Conservation (phyloP, 176 grass and related monocot genomes). For the Lolium rigidum region DNA sequence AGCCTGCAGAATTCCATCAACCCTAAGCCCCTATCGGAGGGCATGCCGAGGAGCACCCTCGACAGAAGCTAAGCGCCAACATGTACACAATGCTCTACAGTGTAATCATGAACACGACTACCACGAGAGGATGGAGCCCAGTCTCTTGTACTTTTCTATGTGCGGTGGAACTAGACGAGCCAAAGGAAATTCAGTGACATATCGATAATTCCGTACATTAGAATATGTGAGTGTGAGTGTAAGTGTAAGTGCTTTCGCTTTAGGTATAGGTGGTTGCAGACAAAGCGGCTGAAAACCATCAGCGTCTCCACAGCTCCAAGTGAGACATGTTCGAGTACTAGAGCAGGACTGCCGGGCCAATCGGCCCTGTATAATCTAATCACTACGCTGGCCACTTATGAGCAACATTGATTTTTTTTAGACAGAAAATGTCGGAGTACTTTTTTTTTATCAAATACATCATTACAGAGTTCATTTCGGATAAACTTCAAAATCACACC, state of each 20-base stretch:
- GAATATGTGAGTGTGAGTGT: neutral
- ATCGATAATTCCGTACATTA: neutral
- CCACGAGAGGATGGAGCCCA: neutral
- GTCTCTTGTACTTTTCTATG: neutral
- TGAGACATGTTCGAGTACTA: constrained; percentile 5
- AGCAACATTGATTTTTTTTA: neutral
- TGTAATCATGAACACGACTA: neutral
- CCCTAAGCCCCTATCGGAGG: too few species aligned
- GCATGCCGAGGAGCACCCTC: too few species aligned
- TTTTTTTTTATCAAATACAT: too few species aligned
- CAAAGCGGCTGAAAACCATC: constrained; percentile 45
- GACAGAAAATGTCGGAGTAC: too few species aligned
- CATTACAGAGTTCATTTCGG: too few species aligned
- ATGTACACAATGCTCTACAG: neutral
- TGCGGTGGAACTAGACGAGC: neutral
- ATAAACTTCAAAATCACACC: too few species aligned
- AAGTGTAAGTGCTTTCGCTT: constrained; percentile 44
- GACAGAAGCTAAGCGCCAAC: neutral
- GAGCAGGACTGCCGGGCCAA: constrained; percentile 12
- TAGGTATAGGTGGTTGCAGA: constrained; percentile 27
- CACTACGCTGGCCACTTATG: neutral
- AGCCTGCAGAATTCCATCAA: too few species aligned
- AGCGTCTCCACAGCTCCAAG: constrained; percentile 42
- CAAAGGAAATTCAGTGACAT: neutral
- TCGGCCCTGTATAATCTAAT: neutral